A percentile compares a stretch with the other conserved stretches of the same genome.
Evolutionary conservation across 768 basidiomycete genomes (phyloP).

Genomic region (Phaeolepiota aurea): DNA sequence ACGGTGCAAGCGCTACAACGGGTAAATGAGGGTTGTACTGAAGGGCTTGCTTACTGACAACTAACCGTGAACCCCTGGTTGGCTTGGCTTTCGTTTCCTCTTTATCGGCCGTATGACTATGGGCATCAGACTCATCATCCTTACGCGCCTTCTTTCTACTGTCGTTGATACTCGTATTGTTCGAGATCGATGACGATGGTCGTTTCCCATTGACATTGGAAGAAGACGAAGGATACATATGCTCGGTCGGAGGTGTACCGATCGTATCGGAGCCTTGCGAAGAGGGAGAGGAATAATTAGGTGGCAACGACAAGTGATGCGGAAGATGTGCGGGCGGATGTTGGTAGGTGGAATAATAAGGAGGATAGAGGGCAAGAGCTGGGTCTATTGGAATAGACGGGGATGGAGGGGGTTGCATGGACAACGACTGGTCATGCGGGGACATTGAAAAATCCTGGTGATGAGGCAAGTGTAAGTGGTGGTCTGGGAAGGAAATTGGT

Average conservation of each 20-base stretch:
- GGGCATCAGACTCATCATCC: conserved; percentile 48
- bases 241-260: conserved; percentile 65
- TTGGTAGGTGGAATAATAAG: conserved; percentile 54
- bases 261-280: conserved; percentile 73
- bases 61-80: conserved; percentile 77
- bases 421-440: conserved; percentile 31
- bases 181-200: conserved; percentile 42
- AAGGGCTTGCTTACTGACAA: conserved; percentile 5
- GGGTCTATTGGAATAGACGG: conserved; percentile 65
- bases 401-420: conserved; percentile 47
- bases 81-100: conserved; percentile 74
- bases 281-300: conserved; percentile 68
- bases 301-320: conserved; percentile 47
- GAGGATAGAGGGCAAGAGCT: conserved; percentile 55
- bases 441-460: conserved; percentile 23
- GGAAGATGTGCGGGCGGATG: conserved; percentile 39
- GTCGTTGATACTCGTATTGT: conserved; percentile 23
- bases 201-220: conserved; percentile 59
- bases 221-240: conserved; percentile 40
- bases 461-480: conserved; percentile 15
- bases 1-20: conserved; percentile 76
- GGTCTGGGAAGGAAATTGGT: conserved; percentile 17
- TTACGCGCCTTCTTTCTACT: conserved; percentile 53
- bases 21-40: conserved; percentile 5
- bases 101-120: conserved; percentile 48